Base-by-base conservation (phyloP, 2,329 filamentous ascomycete species). In the Colletotrichum higginsianum region DNA sequence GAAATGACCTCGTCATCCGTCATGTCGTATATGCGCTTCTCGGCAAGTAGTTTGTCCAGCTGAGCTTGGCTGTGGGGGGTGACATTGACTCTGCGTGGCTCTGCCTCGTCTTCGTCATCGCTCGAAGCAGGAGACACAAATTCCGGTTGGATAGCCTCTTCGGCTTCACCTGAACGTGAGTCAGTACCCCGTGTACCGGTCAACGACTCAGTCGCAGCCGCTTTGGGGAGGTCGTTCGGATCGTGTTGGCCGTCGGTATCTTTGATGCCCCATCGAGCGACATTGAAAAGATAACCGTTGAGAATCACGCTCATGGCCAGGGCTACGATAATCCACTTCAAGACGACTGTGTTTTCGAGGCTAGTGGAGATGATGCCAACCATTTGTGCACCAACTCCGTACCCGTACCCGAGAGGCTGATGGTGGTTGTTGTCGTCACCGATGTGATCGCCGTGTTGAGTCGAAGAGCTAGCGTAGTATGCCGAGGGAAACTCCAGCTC, bases 271-370 rank as follows among this genome's bases (percentile, higher is more conserved):
- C 94, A 98, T 77, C 96, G 90, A 18, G 96, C 96, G 13, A 95
- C 96, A 76, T 99, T 99, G 87, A 99, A 99, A 4, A 99, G 90
- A 79, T 99, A 99, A 11, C 96, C 96, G 79, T 99, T 99, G 47
- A 99, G 87, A 6, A 95, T 93, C 46, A 99, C 91, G 79, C 96
- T 98, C 83, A 99, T 86, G 18, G 94, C 95, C 68, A 99, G 87
- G 56, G 94, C 94, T 56, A 94, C 92, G 46, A 99, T 90, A 71
- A 99, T 97, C 96, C 96, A 99, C 83, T 99, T 99, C 81, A 95
- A 97, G 61, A 99, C 89, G 50, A 98, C 90, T 0, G 96, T 96
- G 78, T 99, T 96, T 79, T 99, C 96, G 55, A 99, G 87, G 78
- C 95, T 98, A 84, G 96, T 97, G 68, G 99, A 87, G 18, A 99